A percentile compares a stretch with the other conserved stretches of the same genome.
phyloP scores from a whole-genome alignment of 129 eudicot species.

The Centaurea solstitialis region DNA sequence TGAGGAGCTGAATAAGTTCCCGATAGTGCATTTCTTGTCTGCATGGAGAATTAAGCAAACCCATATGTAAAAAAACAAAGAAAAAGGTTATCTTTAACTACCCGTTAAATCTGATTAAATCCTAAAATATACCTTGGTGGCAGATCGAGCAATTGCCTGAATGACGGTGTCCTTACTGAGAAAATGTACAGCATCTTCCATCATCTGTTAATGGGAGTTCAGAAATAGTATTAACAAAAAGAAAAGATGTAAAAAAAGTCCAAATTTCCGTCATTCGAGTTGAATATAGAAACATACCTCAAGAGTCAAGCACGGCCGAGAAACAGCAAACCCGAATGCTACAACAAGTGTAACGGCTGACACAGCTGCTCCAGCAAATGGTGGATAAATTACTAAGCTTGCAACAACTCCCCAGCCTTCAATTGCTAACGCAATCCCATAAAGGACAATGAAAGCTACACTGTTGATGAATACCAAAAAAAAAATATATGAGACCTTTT shows the following conservation, averaged over 20 bases:
- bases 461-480: conserved; percentile 42
- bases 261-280: background rate
- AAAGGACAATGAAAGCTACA: conserved; percentile 94
- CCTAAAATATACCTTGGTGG: conserved; percentile 73
- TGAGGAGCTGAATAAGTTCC: conserved; percentile 99
- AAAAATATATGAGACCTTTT: conserved; percentile 8
- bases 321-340: conserved; percentile 97
- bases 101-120: background rate
- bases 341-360: conserved; percentile 98
- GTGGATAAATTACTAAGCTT: conserved; percentile 92
- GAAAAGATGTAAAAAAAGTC: background rate
- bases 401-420: conserved; percentile 99
- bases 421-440: conserved; percentile 89
- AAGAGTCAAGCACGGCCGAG: conserved; percentile 97
- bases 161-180: conserved; percentile 91
- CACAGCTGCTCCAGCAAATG: conserved; percentile 98
- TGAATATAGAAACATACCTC: conserved; percentile 51
- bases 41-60: conserved; percentile 18
- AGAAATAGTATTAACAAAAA: background rate
- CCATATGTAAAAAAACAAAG: background rate
- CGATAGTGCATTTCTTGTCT: conserved; percentile 95
- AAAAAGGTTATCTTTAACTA: background rate
- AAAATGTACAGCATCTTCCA: conserved; percentile 99
- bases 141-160: conserved; percentile 98
- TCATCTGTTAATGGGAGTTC: conserved; percentile 56